Evolutionary conservation across 108 stramenopile species (phyloP), one percentile per base, ranked within the genome.

Genomic region (Schizochytrium sp.): DNA sequence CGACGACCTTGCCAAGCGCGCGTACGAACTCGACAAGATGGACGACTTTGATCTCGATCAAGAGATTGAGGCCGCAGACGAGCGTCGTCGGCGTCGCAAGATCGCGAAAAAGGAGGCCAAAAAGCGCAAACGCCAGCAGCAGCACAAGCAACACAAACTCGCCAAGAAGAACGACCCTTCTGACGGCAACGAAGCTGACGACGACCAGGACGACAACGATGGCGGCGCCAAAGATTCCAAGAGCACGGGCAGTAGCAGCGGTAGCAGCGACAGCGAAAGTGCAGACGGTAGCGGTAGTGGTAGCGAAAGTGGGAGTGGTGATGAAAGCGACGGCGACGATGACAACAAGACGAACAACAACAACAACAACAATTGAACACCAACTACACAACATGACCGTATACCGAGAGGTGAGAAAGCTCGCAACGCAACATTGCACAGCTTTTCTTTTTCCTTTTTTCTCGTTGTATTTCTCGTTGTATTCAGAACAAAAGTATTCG

Each of bases 11-110:
- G 97, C 95, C 28, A 34, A 88, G 28, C 89, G 95, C 25, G 98
- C 97, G 25, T 89, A 92, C 58, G 92, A 90, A 8, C 83, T 97
- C 69, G 98, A 99, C 91, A 57, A 83, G 72, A 90, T 92, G 19
- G 97, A 98, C 94, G 88, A 92, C 19, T 98, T 96, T 90, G 91
- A 94, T 29, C 97, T 97, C 97, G 94, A 96, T 90, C 93, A 93
- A 88, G 91, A 88, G 51, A 93, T 71, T 88, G 93, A 93, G 83
- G 89, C 59, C 72, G 91, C 58, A 53, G 90, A 94, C 72, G 92
- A 83, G 4, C 76, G 76, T 34, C 76, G 76, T 0, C 63, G 63
- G 21, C 63, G 63, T 23, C 63, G 63, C 41, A 69, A 69, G 63
- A 41, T 69, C 41, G 63, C 63, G 34, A 69, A 69, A 41, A 69